Conservation (phyloP, 176 grass and related monocot species). For the Panicum miliaceum region DNA sequence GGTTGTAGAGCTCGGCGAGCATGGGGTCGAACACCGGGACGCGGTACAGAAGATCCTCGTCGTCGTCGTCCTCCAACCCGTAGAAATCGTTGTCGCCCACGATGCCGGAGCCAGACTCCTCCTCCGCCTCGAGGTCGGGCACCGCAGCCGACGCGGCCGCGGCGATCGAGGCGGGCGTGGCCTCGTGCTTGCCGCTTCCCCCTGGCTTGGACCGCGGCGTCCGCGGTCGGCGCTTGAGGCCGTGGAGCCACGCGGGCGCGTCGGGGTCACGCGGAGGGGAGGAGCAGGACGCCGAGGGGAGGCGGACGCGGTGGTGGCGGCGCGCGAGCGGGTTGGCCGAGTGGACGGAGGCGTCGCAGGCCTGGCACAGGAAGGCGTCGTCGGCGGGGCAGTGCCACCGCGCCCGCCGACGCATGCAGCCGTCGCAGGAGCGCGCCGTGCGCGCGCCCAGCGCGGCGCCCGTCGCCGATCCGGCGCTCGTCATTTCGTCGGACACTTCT, state of each 20-base stretch:
- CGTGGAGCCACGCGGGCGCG: slow-evolving; percentile 68
- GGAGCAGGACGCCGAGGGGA: slow-evolving; percentile 44
- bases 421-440: slow-evolving; percentile 73
- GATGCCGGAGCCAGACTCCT: slow-evolving; percentile 39
- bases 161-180: neutral
- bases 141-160: slow-evolving; percentile 39
- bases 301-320: slow-evolving; percentile 79
- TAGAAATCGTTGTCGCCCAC: slow-evolving; percentile 22
- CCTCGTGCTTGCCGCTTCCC: slow-evolving; percentile 46
- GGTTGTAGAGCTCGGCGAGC: slow-evolving; percentile 71
- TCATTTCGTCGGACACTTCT: slow-evolving; percentile 35
- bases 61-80: slow-evolving; percentile 45
- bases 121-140: slow-evolving; percentile 65
- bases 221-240: slow-evolving; percentile 69
- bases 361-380: slow-evolving; percentile 78
- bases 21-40: slow-evolving; percentile 76
- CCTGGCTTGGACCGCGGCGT: slow-evolving; percentile 71
- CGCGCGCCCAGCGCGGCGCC: slow-evolving; percentile 58
- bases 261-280: slow-evolving; percentile 33
- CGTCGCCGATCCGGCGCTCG: slow-evolving; percentile 39
- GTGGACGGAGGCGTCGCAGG: slow-evolving; percentile 87
- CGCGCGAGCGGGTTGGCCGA: slow-evolving; percentile 79
- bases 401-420: slow-evolving; percentile 77
- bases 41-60: slow-evolving; percentile 71
- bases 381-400: slow-evolving; percentile 81